Percentiles rank a stretch among this genome's conserved stretches.
Conservation (phyloP, 202 grass and related monocot species). For the Dendrocalamus latiflorus region DNA sequence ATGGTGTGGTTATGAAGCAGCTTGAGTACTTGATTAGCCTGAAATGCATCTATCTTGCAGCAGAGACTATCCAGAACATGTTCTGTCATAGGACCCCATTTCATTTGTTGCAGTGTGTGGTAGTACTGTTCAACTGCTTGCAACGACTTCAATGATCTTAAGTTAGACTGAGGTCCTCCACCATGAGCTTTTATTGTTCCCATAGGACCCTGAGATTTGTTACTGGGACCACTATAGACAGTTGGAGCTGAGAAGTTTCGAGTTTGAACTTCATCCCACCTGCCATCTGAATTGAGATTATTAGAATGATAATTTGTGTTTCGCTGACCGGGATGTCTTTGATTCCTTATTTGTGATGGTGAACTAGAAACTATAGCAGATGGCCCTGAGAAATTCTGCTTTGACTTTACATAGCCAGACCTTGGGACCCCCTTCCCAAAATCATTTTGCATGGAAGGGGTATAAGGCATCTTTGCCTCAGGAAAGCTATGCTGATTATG, state of each 20-base stretch:
- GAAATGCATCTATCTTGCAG: constrained; percentile 73
- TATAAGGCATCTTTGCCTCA: constrained; percentile 33
- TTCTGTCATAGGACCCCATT: constrained; percentile 79
- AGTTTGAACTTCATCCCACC: constrained; percentile 30
- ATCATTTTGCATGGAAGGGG: constrained; percentile 32
- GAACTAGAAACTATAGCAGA: constrained; percentile 31
- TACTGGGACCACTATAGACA: constrained; percentile 35
- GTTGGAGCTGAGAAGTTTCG: constrained; percentile 28
- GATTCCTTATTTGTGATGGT: too few relatives aligned
- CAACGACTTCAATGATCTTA: constrained; percentile 58
- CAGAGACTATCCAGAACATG: constrained; percentile 66
- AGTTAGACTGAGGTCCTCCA: constrained; percentile 45
- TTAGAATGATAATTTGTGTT: too few relatives aligned
- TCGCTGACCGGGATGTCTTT: too few relatives aligned
- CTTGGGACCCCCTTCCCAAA: constrained; percentile 34
- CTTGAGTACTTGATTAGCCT: constrained; percentile 97
- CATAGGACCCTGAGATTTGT: constrained; percentile 39
- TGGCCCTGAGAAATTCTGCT: constrained; percentile 41
- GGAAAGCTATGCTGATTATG: constrained; percentile 37
- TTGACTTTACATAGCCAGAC: constrained; percentile 42
- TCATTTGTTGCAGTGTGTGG: constrained; percentile 76
- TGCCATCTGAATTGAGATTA: too few relatives aligned
- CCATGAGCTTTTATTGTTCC: constrained; percentile 51
- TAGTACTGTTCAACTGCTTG: constrained; percentile 73
- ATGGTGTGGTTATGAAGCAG: constrained; percentile 65